These are phyloP conservation scores for Diaporthe eres DNA, from an alignment of 2,329 filamentous ascomycete genomes.

Conservation along the genomic window DNA sequence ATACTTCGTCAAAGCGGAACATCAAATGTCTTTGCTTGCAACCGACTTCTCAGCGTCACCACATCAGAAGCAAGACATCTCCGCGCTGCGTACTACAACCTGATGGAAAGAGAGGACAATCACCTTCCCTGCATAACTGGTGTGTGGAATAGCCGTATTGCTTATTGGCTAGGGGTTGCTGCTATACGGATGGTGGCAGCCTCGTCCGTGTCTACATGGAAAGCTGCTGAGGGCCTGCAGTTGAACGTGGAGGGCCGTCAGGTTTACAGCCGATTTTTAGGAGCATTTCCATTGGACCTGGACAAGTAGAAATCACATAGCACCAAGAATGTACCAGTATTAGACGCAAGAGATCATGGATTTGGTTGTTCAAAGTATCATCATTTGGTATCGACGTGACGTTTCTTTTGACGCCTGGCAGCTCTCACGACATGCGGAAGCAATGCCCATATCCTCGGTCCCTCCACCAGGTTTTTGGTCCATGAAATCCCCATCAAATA, in stretches of 20 bases:
- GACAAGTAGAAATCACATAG: background rate
- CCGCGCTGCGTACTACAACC: background rate
- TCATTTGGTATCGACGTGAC: conserved; percentile 33
- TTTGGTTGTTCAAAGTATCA: conserved; percentile 24
- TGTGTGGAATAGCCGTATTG: background rate
- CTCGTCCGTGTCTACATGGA: background rate
- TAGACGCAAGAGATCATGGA: conserved; percentile 17
- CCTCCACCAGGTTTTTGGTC: conserved; percentile 24
- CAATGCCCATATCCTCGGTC: conserved; percentile 15
- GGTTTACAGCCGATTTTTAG: background rate
- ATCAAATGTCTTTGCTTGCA: background rate
- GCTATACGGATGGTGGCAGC: background rate
- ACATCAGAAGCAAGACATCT: background rate
- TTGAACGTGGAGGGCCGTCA: background rate
- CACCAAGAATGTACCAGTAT: background rate
- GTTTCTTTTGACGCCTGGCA: conserved; percentile 28
- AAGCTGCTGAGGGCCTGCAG: background rate
- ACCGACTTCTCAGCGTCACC: background rate
- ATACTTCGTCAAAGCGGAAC: background rate
- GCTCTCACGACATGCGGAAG: conserved; percentile 16
- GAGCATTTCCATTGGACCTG: background rate
- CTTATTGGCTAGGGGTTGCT: background rate
- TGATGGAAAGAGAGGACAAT: background rate
- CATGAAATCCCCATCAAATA: conserved; percentile 28
- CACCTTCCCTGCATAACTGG: too few relatives aligned